Conservation (phyloP, 352 stramenopile species). For the Pythium utonaiense region DNA sequence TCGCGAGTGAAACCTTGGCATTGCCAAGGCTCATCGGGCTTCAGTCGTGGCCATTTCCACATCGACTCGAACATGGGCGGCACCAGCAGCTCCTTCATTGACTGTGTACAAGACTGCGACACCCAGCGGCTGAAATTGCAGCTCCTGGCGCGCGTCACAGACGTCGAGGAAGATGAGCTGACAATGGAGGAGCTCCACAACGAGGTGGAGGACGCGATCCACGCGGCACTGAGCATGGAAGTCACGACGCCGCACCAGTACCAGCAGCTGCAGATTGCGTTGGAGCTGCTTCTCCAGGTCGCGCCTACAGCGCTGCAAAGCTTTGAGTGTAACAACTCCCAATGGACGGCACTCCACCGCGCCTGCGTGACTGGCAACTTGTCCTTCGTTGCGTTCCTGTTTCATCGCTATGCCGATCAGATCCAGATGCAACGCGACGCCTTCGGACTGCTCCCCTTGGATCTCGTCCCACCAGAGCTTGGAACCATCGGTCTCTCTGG, state of each 20-base stretch:
- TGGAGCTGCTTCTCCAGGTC: conserved; percentile 50
- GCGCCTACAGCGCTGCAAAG: conserved; percentile 14
- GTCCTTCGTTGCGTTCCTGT: conserved; percentile 49
- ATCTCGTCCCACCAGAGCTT: conserved; percentile 53
- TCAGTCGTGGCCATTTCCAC: no score
- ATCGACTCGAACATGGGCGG: conserved; percentile 12
- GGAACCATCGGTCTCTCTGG: conserved; percentile 16
- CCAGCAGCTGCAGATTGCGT: conserved; percentile 58
- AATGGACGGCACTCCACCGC: conserved; percentile 52
- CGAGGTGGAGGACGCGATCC: conserved; percentile 51
- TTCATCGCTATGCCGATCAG: conserved; percentile 31
- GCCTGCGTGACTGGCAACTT: conserved; percentile 59
- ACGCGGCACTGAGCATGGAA: conserved; percentile 53
- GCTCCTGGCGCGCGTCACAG: conserved; percentile 23
- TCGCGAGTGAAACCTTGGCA: neutral
- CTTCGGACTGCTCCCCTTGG: conserved; percentile 49
- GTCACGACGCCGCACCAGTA: conserved; percentile 52
- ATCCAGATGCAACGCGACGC: conserved; percentile 36
- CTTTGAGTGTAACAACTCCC: conserved; percentile 26
- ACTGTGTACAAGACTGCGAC: conserved; percentile 53
- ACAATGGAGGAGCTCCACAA: conserved; percentile 18
- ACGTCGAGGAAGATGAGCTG: conserved; percentile 17
- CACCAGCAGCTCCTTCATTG: conserved; percentile 29
- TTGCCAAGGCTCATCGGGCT: no score
- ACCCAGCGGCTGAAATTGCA: conserved; percentile 43